Percentiles rank a stretch among this genome's conserved stretches.
Conservation (phyloP, 305 asterid genomes). For the Striga hermonthica region DNA sequence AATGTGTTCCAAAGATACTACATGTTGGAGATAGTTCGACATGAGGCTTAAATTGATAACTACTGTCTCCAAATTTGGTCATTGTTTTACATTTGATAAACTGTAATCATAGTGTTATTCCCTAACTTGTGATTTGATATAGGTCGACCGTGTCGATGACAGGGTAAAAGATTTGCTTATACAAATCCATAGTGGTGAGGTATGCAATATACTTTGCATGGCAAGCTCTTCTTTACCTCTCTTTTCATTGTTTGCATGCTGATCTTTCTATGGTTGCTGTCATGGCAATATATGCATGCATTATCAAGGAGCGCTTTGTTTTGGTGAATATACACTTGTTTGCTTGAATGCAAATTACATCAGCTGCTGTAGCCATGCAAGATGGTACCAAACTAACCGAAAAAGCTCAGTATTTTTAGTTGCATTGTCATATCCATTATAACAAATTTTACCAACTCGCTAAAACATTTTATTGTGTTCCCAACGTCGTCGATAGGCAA, state of each 20-base stretch:
- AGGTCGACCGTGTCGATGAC: constrained; percentile 78
- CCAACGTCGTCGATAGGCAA: no score
- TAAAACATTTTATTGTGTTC: constrained; percentile 2
- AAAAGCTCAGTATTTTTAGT: neutral
- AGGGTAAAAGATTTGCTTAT: constrained; percentile 59
- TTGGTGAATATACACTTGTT: neutral
- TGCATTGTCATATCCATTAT: neutral
- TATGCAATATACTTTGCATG: constrained; percentile 33
- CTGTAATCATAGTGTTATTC: constrained; percentile 5
- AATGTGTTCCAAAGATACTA: neutral
- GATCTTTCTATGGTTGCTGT: constrained; percentile 3
- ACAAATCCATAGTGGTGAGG: constrained; percentile 73
- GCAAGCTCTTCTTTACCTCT: constrained; percentile 23
- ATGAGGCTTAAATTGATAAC: constrained; percentile 10
- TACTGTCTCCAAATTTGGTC: neutral
- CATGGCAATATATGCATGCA: neutral
- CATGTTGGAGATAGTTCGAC: neutral
- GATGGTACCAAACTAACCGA: neutral
- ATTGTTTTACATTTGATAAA: neutral
- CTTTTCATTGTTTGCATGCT: constrained; percentile 7
- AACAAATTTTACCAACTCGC: neutral
- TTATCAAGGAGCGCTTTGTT: neutral
- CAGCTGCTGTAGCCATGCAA: neutral
- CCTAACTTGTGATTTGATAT: constrained; percentile 30
- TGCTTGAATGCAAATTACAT: neutral